Evolutionary conservation across 192 early-diverging fungal species (phyloP).

Genomic region (Dimargaris verticillata): DNA sequence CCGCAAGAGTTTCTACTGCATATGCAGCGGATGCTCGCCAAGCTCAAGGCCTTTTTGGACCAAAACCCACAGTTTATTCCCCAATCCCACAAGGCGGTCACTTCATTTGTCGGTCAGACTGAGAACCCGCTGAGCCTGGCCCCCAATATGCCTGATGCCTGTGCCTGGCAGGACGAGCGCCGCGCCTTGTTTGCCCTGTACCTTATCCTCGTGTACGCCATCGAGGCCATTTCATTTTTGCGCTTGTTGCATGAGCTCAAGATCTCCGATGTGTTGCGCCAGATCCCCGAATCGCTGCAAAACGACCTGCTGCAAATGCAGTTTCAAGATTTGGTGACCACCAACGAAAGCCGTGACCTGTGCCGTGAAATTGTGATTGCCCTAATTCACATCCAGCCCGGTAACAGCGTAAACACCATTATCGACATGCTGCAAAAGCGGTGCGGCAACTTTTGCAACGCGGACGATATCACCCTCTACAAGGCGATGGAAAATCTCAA

Average conservation of each 20-base stretch:
- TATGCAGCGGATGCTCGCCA: conserved; percentile 23
- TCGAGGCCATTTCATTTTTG: conserved; percentile 51
- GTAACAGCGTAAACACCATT: conserved; percentile 35
- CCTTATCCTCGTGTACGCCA: conserved; percentile 33
- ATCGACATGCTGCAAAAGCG: conserved; percentile 40
- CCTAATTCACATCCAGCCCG: conserved; percentile 41
- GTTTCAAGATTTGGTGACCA: conserved; percentile 38
- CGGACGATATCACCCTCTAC: conserved; percentile 46
- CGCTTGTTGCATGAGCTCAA: conserved; percentile 46
- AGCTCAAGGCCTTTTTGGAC: conserved; percentile 29
- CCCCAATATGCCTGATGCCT: conserved; percentile 14
- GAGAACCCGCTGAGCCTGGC: conserved; percentile 19
- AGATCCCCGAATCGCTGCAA: conserved; percentile 28
- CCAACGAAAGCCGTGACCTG: conserved; percentile 31
- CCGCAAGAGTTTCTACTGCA: conserved; percentile 18
- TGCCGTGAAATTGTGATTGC: conserved; percentile 44
- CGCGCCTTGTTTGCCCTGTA: conserved; percentile 38
- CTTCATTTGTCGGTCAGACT: conserved; percentile 20
- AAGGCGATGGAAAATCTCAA: conserved; percentile 39
- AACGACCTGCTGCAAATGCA: conserved; percentile 28
- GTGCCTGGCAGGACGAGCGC: conserved; percentile 40
- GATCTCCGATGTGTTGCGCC: conserved; percentile 30
- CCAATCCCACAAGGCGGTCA: conserved; percentile 30
- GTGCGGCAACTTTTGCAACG: conserved; percentile 46
- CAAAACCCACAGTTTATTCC: conserved; percentile 31